Conservation (phyloP, 2,329 filamentous ascomycete species). For the Exophiala mesophila region DNA sequence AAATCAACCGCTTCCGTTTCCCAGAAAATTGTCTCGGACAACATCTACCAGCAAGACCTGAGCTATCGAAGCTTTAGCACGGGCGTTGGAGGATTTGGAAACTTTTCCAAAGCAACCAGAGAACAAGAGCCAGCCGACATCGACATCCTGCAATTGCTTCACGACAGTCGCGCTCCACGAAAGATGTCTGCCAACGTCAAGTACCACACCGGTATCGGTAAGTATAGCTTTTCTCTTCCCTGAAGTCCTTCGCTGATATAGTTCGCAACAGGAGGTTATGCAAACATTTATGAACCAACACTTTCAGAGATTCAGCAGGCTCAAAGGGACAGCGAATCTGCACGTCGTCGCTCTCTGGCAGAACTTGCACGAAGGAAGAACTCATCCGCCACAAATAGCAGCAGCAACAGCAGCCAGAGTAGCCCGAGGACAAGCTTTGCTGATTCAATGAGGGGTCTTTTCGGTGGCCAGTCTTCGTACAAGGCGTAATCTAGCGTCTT, state of each 20-base stretch:
- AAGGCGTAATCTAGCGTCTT: too few species aligned
- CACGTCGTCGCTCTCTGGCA: conserved; percentile 11
- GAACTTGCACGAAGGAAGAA: conserved; percentile 8
- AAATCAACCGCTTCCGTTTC: conserved; percentile 34
- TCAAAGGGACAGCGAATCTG: conserved; percentile 28
- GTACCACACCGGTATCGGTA: conserved; percentile 42
- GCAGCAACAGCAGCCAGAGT: conserved; percentile 1
- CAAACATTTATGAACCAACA: conserved; percentile 23
- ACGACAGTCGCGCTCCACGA: conserved; percentile 66
- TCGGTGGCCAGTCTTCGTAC: conserved; percentile 2
- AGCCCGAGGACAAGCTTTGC: conserved; percentile 11
- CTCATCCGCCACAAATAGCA: not conserved
- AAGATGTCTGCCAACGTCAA: conserved; percentile 33
- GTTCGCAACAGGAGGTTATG: conserved; percentile 27
- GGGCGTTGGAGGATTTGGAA: conserved; percentile 16
- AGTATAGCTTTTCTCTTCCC: too few species aligned
- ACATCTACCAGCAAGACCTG: not conserved
- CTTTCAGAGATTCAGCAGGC: conserved; percentile 29
- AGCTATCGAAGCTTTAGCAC: conserved; percentile 13
- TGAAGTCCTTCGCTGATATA: too few species aligned
- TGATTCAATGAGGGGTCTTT: conserved; percentile 13
- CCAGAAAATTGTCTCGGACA: not conserved
- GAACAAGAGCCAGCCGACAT: conserved; percentile 52
- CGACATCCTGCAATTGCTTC: conserved; percentile 65
- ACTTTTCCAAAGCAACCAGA: conserved; percentile 9